phyloP scores from a whole-genome alignment of 148 eudicot species.

The Nepenthes mirabilis region DNA sequence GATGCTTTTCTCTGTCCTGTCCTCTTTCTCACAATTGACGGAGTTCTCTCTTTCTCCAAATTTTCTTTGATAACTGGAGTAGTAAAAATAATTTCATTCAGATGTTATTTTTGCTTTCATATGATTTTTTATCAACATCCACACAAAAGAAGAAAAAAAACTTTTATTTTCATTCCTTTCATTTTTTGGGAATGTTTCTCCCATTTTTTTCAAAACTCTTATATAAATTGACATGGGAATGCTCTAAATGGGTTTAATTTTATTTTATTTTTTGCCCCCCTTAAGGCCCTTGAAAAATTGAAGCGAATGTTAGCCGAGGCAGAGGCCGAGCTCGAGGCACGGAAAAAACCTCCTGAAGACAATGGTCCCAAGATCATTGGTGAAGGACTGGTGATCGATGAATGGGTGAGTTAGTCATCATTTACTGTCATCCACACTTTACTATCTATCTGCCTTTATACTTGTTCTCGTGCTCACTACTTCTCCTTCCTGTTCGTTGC shows the following conservation, averaged over 20 bases:
- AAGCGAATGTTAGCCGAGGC: constrained; percentile 90
- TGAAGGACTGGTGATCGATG: constrained; percentile 97
- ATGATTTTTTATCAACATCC: no score
- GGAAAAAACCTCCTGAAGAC: constrained; percentile 86
- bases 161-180: background rate
- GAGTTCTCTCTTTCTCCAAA: no score
- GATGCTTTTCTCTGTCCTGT: no score
- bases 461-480: background rate
- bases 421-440: no score
- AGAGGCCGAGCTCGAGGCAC: constrained; percentile 87
- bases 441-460: background rate
- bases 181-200: background rate
- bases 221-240: no score
- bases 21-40: no score
- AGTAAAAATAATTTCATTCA: no score
- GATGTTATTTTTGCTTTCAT: no score
- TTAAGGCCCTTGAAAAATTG: constrained; percentile 81
- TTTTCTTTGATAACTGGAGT: no score
- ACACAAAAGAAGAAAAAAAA: no score
- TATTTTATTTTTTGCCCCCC: background rate
- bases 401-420: constrained; percentile 61
- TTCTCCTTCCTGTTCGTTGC: constrained; percentile 4
- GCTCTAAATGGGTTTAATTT: background rate
- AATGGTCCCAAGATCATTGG: constrained; percentile 77
- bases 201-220: background rate